Evolutionary conservation across 805 yeast species (phyloP).

Genomic region (Saccharomycopsis sp.): DNA sequence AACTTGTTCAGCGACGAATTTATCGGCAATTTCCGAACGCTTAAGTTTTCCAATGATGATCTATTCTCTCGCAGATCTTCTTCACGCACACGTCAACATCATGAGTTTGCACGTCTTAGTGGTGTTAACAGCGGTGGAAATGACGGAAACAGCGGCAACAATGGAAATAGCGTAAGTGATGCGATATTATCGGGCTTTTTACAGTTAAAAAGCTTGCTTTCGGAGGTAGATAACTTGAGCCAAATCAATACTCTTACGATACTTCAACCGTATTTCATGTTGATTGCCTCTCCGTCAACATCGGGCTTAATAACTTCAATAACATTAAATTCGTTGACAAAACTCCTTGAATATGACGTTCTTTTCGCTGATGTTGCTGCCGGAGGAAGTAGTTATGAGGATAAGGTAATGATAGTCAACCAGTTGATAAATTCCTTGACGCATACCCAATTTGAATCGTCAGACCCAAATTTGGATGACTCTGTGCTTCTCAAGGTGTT

Average conservation of each 20-base stretch:
- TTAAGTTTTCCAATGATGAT: conserved; percentile 19
- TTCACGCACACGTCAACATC: background rate
- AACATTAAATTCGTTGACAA: conserved; percentile 69
- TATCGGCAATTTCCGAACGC: conserved; percentile 30
- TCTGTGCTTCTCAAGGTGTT: conserved; percentile 81
- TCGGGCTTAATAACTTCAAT: conserved; percentile 80
- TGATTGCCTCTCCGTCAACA: conserved; percentile 76
- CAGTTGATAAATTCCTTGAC: conserved; percentile 55
- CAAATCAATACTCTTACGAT: conserved; percentile 66
- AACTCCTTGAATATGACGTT: conserved; percentile 64
- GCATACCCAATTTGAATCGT: conserved; percentile 92
- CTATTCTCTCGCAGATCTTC: conserved; percentile 1
- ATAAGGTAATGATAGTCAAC: conserved; percentile 26
- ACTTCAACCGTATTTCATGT: conserved; percentile 78
- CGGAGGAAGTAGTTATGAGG: background rate
- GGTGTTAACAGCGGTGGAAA: conserved; percentile 18
- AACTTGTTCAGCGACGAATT: conserved; percentile 37
- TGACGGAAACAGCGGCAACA: conserved; percentile 16
- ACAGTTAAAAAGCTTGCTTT: conserved; percentile 65
- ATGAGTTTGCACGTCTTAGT: background rate
- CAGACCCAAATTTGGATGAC: conserved; percentile 88
- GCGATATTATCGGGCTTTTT: conserved; percentile 76
- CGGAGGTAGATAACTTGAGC: conserved; percentile 44
- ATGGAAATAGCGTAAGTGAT: conserved; percentile 32
- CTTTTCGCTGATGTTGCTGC: conserved; percentile 28